These are phyloP conservation scores for Russula emetica DNA, from an alignment of 768 basidiomycete genomes.

Conservation along the genomic window DNA sequence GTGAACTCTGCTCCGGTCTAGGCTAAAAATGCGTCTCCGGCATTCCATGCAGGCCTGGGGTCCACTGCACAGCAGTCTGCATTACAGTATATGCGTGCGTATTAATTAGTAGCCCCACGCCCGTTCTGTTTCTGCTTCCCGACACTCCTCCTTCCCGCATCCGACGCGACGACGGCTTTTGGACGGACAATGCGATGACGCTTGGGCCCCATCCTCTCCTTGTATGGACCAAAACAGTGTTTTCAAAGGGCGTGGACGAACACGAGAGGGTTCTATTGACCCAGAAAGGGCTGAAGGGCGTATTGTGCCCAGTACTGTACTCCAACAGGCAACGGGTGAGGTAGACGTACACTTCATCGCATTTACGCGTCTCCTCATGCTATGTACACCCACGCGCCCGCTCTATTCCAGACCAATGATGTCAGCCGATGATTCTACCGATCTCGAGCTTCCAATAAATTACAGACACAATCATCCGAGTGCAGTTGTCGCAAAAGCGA, in stretches of 20 bases:
- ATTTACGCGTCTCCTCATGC: no score
- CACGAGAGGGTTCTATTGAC: not conserved
- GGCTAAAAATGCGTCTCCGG: no score
- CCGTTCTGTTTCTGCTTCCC: not conserved
- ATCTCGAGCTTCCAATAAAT: constrained; percentile 7
- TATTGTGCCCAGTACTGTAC: not conserved
- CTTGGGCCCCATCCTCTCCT: not conserved
- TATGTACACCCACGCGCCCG: not conserved
- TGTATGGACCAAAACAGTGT: no score
- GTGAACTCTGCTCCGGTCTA: not conserved
- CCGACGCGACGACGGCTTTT: not conserved
- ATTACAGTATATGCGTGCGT: no score
- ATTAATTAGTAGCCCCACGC: no score
- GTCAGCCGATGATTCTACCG: not conserved
- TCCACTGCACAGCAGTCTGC: not conserved
- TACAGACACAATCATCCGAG: constrained; percentile 12
- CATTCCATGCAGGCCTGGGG: not conserved
- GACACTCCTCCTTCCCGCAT: not conserved
- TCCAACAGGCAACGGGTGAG: not conserved
- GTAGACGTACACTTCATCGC: not conserved
- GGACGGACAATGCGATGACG: not conserved
- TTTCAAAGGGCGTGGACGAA: not conserved
- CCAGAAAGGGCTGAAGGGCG: not conserved
- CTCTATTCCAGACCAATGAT: not conserved
- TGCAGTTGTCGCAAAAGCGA: not conserved